Percentiles rank a stretch among this genome's conserved stretches.
These are phyloP conservation scores for Kluyveromyces marxianus DNA, from an alignment of 1,139 yeast species.

Conservation along the genomic window DNA sequence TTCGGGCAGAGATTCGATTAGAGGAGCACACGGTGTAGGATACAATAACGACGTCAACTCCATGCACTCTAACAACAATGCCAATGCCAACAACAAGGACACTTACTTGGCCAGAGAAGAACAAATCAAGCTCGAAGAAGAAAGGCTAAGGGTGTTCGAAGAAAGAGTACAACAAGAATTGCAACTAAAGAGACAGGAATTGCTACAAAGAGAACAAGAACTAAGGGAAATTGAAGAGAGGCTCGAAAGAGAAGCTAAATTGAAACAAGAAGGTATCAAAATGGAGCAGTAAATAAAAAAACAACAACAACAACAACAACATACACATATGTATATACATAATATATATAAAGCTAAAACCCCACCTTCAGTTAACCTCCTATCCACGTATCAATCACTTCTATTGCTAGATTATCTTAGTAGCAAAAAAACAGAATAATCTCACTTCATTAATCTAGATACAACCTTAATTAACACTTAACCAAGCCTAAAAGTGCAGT, in stretches of 20 bases:
- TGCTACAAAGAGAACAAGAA: constrained; percentile 83
- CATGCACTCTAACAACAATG: constrained; percentile 5
- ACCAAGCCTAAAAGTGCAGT: background rate
- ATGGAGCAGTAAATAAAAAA: background rate
- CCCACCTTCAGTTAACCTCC: no score
- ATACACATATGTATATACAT: no score
- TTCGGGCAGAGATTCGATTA: constrained; percentile 7
- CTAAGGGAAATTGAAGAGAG: constrained; percentile 75
- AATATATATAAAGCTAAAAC: no score
- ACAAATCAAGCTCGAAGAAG: constrained; percentile 74
- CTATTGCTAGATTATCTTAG: no score
- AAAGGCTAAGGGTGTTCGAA: constrained; percentile 68
- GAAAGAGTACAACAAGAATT: constrained; percentile 87
- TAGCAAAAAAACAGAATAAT: no score
- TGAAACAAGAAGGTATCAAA: constrained; percentile 15
- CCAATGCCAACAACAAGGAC: constrained; percentile 21
- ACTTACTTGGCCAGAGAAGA: constrained; percentile 66
- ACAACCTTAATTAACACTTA: no score
- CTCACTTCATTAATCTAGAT: no score
- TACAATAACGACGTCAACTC: constrained; percentile 8
- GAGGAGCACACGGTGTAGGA: background rate
- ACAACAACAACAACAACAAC: background rate
- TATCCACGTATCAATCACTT: no score
- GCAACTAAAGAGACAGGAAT: constrained; percentile 73
- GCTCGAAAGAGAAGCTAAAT: constrained; percentile 44